A percentile compares a stretch with the other conserved stretches of the same genome.
Conservation (phyloP, 2,329 filamentous ascomycete species). For the Calonectria henricotiae region DNA sequence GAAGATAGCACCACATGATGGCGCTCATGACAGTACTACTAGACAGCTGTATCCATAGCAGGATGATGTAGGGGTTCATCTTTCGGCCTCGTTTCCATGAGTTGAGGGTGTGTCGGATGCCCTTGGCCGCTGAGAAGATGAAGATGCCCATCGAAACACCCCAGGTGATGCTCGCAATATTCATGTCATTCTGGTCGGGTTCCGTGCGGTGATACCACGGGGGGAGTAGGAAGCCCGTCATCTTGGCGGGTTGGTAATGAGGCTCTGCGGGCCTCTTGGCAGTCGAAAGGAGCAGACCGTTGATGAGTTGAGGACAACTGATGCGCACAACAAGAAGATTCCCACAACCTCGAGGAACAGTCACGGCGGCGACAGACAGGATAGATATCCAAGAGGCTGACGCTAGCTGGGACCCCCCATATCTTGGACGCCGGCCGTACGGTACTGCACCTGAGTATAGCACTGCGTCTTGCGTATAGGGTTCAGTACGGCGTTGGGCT, state of each 20-base stretch:
- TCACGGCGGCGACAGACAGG: constrained; percentile 28
- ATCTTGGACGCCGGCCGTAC: constrained; percentile 27
- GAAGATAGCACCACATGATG: constrained; percentile 50
- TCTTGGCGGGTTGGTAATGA: constrained; percentile 28
- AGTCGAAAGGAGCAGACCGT: constrained; percentile 18
- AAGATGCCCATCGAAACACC: constrained; percentile 51
- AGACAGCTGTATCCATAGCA: constrained; percentile 50
- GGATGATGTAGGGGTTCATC: constrained; percentile 47
- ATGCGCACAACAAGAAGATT: constrained; percentile 12
- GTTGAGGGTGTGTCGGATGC: constrained; percentile 44
- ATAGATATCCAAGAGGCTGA: constrained; percentile 43
- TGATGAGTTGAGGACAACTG: background rate
- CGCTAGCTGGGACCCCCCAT: constrained; percentile 37
- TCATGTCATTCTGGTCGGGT: constrained; percentile 49
- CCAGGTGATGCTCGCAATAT: constrained; percentile 52
- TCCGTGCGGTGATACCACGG: constrained; percentile 35
- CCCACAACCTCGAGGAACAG: constrained; percentile 4
- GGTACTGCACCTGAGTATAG: constrained; percentile 21
- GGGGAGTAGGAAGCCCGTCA: constrained; percentile 46
- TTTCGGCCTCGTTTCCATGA: constrained; percentile 49
- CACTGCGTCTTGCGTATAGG: constrained; percentile 12
- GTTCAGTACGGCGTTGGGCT: constrained; percentile 14
- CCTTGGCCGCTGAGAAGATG: constrained; percentile 50
- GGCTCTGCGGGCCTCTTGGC: constrained; percentile 1
- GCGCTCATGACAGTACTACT: constrained; percentile 51